Conservation (phyloP, 2,329 filamentous ascomycete genomes). For the Apiospora rasikravindrae region DNA sequence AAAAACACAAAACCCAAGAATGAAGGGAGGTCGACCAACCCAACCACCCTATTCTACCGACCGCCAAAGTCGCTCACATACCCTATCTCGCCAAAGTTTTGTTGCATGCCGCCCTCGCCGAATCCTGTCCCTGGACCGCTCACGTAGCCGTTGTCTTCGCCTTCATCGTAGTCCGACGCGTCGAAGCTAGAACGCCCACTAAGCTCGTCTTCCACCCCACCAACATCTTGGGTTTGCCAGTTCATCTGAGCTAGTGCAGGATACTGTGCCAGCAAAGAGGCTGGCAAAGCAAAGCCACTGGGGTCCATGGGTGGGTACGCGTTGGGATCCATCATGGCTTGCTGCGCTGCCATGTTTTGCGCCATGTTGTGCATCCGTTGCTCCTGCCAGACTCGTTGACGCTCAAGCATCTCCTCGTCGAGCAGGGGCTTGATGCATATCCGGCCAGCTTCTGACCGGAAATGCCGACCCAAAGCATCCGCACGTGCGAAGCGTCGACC, state of each 20-base stretch:
- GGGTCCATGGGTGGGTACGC: conserved; percentile 64
- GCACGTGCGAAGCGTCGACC: conserved; percentile 91
- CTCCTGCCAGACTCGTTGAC: conserved; percentile 76
- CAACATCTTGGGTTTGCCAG: conserved; percentile 72
- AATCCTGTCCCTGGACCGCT: conserved; percentile 66
- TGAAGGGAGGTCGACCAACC: background rate
- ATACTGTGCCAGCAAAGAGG: conserved; percentile 88
- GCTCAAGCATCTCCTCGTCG: conserved; percentile 88
- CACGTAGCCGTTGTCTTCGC: conserved; percentile 72
- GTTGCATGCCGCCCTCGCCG: conserved; percentile 60
- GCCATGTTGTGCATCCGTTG: conserved; percentile 66
- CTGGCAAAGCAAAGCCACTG: conserved; percentile 75
- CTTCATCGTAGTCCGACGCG: conserved; percentile 77
- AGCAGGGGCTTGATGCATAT: conserved; percentile 97
- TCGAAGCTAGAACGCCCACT: conserved; percentile 84
- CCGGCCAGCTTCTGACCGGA: conserved; percentile 91
- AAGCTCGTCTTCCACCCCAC: conserved; percentile 77
- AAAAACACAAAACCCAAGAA: background rate
- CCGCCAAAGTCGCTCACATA: conserved; percentile 60
- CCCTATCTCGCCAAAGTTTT: conserved; percentile 60
- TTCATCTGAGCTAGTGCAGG: conserved; percentile 90
- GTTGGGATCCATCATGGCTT: conserved; percentile 51
- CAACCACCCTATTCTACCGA: conserved; percentile 34
- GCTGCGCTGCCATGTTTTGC: conserved; percentile 63
- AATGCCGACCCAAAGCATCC: conserved; percentile 92